Evolutionary conservation across 306 rosid genomes (phyloP).

Genomic region (Begonia fuchsioides): DNA sequence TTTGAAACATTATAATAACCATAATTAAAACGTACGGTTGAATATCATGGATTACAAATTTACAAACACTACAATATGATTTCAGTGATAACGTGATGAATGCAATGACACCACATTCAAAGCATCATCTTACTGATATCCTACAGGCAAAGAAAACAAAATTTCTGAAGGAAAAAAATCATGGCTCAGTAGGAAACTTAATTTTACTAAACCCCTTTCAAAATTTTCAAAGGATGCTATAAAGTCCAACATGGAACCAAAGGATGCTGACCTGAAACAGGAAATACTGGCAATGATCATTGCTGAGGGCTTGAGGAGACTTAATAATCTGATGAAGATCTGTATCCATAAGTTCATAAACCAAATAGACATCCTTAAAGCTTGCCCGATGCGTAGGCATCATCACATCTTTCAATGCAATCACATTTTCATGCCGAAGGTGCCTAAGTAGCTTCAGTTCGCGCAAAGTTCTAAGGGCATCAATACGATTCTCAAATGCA

Average conservation of each 20-base stretch:
- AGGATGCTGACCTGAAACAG: conserved; percentile 66
- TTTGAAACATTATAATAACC: too few species aligned
- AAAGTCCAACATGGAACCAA: background rate
- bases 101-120: too few species aligned
- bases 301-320: conserved; percentile 67
- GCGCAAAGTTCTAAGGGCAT: too few species aligned
- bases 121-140: too few species aligned
- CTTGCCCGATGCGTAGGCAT: conserved; percentile 52
- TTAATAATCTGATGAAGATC: conserved; percentile 86
- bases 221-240: background rate
- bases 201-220: background rate
- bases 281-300: conserved; percentile 89
- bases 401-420: conserved; percentile 85
- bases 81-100: too few species aligned
- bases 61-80: too few species aligned
- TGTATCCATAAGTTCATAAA: too few species aligned
- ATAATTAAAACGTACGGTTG: too few species aligned
- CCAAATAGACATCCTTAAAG: conserved; percentile 84
- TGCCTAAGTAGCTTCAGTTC: conserved; percentile 83
- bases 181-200: background rate
- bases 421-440: conserved; percentile 72
- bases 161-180: too few species aligned
- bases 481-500: too few species aligned
- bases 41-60: too few species aligned
- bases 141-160: too few species aligned